Percentiles rank a stretch among this genome's conserved stretches.
Evolutionary conservation across 495 filamentous ascomycete species (phyloP).

Genomic region (Aspergillus coremiiformis): DNA sequence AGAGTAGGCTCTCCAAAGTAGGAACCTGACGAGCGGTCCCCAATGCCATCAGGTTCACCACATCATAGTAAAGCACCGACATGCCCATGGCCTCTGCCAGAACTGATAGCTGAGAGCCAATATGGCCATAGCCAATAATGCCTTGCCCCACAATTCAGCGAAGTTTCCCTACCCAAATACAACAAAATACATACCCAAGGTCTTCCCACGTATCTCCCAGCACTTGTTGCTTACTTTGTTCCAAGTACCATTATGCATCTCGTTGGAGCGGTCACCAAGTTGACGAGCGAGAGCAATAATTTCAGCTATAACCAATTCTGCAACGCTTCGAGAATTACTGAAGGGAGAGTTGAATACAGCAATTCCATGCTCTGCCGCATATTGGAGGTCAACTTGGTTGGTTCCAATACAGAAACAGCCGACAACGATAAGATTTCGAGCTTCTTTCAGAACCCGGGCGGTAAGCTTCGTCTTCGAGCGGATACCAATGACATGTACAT

Average conservation of each 20-base stretch:
- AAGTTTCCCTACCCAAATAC: not conserved
- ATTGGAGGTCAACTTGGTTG: conserved; percentile 93
- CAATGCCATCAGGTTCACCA: conserved; percentile 85
- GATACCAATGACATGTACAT: conserved; percentile 96
- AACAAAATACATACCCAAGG: conserved; percentile 53
- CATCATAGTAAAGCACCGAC: conserved; percentile 92
- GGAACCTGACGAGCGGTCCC: conserved; percentile 79
- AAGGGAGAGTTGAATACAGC: conserved; percentile 99
- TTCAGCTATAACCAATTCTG: conserved; percentile 89
- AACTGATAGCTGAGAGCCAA: conserved; percentile 93
- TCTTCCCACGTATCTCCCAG: conserved; percentile 98
- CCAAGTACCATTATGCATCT: conserved; percentile 93
- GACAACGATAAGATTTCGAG: conserved; percentile 89
- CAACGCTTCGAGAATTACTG: conserved; percentile 93
- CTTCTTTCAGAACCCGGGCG: conserved; percentile 74
- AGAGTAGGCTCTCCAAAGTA: conserved; percentile 67
- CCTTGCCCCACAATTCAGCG: conserved; percentile 33
- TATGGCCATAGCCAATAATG: conserved; percentile 96
- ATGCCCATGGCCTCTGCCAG: conserved; percentile 97
- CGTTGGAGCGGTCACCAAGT: conserved; percentile 84
- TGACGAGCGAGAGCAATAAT: conserved; percentile 89
- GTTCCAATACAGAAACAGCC: conserved; percentile 99
- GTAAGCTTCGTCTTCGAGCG: conserved; percentile 96
- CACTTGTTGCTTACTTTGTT: conserved; percentile 95
- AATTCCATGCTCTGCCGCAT: conserved; percentile 85